These are phyloP conservation scores for Melaleuca alternifolia DNA, from an alignment of 345 rosid genomes.

Conservation along the genomic window DNA sequence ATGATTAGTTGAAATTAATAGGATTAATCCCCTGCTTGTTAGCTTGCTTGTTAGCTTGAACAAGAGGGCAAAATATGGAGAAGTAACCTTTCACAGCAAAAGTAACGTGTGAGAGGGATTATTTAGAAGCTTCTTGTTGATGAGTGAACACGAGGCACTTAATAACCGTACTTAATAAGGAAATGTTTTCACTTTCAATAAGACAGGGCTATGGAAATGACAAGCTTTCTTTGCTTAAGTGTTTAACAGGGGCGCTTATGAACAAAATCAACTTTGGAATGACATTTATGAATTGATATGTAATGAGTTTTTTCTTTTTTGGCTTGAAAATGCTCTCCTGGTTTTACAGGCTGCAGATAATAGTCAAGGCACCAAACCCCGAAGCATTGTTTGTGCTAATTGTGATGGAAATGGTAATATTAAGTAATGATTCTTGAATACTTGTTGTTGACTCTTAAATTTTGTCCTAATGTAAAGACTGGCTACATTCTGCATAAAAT, in stretches of 20 bases:
- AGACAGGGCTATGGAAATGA: background rate
- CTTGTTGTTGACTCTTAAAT: background rate
- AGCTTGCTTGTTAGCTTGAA: background rate
- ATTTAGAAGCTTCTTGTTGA: background rate
- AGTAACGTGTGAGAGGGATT: background rate
- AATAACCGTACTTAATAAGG: background rate
- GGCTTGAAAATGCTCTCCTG: background rate
- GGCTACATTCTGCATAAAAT: background rate
- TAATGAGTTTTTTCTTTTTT: background rate
- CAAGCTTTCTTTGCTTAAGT: background rate
- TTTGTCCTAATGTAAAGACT: background rate
- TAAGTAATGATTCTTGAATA: background rate
- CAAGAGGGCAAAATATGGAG: background rate
- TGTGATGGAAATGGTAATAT: slow-evolving; percentile 70
- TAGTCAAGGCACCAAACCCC: slow-evolving; percentile 21
- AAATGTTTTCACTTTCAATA: background rate
- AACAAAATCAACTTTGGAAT: background rate
- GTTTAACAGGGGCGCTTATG: background rate
- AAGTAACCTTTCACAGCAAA: background rate
- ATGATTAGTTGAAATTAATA: background rate
- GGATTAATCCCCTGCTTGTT: background rate
- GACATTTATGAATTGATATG: background rate
- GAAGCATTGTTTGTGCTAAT: slow-evolving; percentile 62
- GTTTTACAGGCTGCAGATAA: slow-evolving; percentile 42
- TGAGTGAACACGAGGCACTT: background rate